Evolutionary conservation across 306 rosid species (phyloP), one percentile per base, ranked within the genome.

Genomic region (Pterocarpus macrocarpus): DNA sequence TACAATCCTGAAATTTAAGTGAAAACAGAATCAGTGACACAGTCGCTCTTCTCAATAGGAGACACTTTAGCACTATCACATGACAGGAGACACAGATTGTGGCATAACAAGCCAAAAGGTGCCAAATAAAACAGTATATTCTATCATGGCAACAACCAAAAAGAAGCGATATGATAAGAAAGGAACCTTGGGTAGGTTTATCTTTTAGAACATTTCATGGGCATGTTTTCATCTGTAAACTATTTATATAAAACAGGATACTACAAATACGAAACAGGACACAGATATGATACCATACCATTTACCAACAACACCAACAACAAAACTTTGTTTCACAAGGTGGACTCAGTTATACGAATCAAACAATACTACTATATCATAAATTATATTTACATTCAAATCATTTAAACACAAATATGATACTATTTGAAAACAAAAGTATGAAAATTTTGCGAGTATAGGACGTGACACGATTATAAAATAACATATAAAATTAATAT

Each of bases 101-200:
- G 44, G 59, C 55, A 49, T 63, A 76, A 80, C 22, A 80, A 82
- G 30, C 66, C 59, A 58, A 34, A 47, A 80, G 7, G 74, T 64
- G 13, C 9, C 39, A 70, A 64, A 70, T 47, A 58, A 56, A 71
- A 44, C 39, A 78, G 33, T 2, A 74, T 45, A 62, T 61, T 7
- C 35, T 56, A 28, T 1, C 33, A 58, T 61, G 62, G 39, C 5
- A 47, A 39, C 53, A 59, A 28, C 61, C 3, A 67, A 30, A 41
- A 71, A 30, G 11, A 57, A 66, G 43, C 47, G 16, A 59, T 52
- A 49, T 33, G 49, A 30, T 0, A 50, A 32, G 33, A 41, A 59
- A 34, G 47, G 38, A 53, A 63, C 53, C 75, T 16, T 45, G 38
- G 53, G 61, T 14, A 30, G 11, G 45, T 14, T 44, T 34, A 32